Evolutionary conservation across 805 yeast species (phyloP).

Genomic region (Yarrowia sp.): DNA sequence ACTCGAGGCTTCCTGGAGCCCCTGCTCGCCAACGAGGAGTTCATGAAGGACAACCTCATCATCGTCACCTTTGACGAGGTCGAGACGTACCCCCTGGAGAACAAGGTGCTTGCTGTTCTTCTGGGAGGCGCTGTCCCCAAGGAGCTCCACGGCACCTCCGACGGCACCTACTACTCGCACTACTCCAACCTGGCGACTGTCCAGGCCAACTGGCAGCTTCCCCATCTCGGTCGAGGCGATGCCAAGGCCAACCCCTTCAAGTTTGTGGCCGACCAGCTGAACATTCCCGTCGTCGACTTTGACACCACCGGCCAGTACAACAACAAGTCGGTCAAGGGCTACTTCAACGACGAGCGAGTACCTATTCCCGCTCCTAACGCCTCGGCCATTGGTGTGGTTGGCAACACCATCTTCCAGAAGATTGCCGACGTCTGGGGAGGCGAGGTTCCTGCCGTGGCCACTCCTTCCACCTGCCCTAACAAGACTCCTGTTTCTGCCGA

Average conservation of each 20-base stretch:
- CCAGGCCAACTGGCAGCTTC: constrained; percentile 52
- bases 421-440: constrained; percentile 23
- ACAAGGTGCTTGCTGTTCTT: constrained; percentile 47
- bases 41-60: constrained; percentile 48
- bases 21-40: constrained; percentile 46
- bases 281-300: neutral
- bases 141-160: constrained; percentile 45
- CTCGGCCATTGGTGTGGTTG: neutral
- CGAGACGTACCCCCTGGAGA: constrained; percentile 45
- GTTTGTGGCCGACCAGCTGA: constrained; percentile 43
- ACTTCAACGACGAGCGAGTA: constrained; percentile 5
- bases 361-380: constrained; percentile 9
- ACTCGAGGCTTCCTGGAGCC: constrained; percentile 47
- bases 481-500: neutral
- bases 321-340: constrained; percentile 4
- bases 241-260: constrained; percentile 50
- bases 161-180: constrained; percentile 51
- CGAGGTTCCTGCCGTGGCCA: neutral
- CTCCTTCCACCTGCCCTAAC: neutral
- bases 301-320: constrained; percentile 2
- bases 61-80: constrained; percentile 53
- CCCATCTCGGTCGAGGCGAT: constrained; percentile 52
- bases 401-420: constrained; percentile 1
- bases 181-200: constrained; percentile 52
- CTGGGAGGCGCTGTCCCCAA: constrained; percentile 51